A percentile compares a stretch with the other conserved stretches of the same genome.
phyloP scores from a whole-genome alignment of 176 grass and related monocot genomes.

The Aechmea fasciata region DNA sequence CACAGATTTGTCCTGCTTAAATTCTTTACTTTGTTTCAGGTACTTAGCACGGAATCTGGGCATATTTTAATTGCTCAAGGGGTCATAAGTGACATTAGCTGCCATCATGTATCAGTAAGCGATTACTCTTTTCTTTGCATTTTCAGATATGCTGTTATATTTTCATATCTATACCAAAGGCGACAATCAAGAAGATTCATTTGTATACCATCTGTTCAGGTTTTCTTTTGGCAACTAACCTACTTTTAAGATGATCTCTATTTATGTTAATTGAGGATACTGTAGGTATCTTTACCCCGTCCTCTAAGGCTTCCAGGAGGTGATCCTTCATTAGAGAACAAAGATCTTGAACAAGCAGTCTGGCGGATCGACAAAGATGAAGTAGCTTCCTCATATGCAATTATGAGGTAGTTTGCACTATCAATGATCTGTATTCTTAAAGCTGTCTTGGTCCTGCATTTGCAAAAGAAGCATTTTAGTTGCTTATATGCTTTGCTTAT shows the following conservation, averaged over 20 bases:
- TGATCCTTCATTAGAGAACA: slow-evolving; percentile 45
- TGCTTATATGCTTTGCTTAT: slow-evolving; percentile 20
- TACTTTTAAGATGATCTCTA: neutral
- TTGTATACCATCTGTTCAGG: neutral
- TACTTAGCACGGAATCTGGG: slow-evolving; percentile 78
- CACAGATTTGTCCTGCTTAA: neutral
- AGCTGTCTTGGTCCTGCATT: neutral
- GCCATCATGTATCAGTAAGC: slow-evolving; percentile 59
- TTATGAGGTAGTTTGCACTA: slow-evolving; percentile 55
- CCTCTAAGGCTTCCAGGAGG: slow-evolving; percentile 62
- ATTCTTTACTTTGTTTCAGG: slow-evolving; percentile 32
- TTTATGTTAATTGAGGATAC: slow-evolving; percentile 24
- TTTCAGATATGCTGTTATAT: slow-evolving; percentile 11
- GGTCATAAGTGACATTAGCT: slow-evolving; percentile 63
- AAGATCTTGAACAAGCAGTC: slow-evolving; percentile 40
- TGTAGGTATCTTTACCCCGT: slow-evolving; percentile 73
- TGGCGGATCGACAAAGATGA: slow-evolving; percentile 93
- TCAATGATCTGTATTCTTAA: neutral
- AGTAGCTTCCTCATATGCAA: slow-evolving; percentile 70
- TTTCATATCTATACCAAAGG: neutral
- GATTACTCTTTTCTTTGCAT: neutral
- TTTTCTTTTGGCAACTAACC: neutral
- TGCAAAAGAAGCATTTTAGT: neutral
- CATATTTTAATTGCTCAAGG: slow-evolving; percentile 73
- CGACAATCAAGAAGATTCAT: neutral